phyloP scores from a whole-genome alignment of 202 grass and related monocot genomes.

The Alloteropsis angusta region DNA sequence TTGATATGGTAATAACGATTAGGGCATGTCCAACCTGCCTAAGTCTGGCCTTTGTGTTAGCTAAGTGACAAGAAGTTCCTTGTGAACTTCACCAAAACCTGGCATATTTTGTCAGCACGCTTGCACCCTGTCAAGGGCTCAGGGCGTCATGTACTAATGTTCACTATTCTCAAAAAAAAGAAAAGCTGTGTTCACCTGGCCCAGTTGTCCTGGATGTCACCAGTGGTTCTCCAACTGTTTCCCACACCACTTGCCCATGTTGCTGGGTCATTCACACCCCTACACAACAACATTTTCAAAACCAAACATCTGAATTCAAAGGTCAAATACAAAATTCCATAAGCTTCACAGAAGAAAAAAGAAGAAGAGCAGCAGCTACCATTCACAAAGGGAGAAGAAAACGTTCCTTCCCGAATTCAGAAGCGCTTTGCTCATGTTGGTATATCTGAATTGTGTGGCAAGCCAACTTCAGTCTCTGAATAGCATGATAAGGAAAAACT shows the following conservation, averaged over 20 bases:
- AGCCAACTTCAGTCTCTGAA: neutral
- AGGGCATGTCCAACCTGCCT: neutral
- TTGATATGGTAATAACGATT: neutral
- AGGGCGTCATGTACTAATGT: neutral
- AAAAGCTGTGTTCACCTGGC: constrained; percentile 24
- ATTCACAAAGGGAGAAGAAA: constrained; percentile 19
- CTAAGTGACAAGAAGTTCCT: neutral
- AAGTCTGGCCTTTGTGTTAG: neutral
- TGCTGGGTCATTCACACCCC: constrained; percentile 45
- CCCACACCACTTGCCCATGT: constrained; percentile 36
- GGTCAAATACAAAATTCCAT: neutral
- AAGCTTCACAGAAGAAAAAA: neutral
- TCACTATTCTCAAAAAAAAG: neutral
- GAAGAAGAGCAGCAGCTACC: neutral
- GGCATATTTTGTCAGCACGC: neutral
- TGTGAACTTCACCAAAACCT: neutral
- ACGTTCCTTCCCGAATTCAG: neutral
- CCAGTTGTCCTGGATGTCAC: constrained; percentile 46
- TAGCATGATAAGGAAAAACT: neutral
- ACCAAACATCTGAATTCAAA: neutral
- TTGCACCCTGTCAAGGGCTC: neutral
- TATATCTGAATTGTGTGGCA: constrained; percentile 2
- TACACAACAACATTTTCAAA: constrained; percentile 10
- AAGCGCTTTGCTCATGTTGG: constrained; percentile 12
- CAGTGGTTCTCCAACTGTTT: constrained; percentile 66